Evolutionary conservation across 2,329 filamentous ascomycete species (phyloP), one percentile per base, ranked within the genome.

Genomic region (Xylaria sp.): DNA sequence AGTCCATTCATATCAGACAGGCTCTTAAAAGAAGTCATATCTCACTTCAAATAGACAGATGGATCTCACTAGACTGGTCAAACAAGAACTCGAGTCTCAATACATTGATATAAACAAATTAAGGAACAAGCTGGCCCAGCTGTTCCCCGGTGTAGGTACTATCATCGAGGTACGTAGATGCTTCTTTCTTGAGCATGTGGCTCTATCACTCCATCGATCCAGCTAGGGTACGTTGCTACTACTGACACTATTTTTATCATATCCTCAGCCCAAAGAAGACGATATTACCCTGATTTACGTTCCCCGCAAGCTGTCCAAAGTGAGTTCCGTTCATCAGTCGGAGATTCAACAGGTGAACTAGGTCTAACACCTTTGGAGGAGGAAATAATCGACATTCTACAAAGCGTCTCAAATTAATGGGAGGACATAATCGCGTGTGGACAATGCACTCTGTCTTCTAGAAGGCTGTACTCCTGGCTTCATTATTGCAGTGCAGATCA

Each of bases 91-190:
- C 11, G 6, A 44, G 20, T 44, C 42, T 22, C 42, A 44, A 11
- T 44, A 44, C n/a, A 44, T 44, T 13, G 42, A 44, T 10, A 20
- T 22, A 44, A 11, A 20, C n/a, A 44, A 44, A 44, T 44, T 44
- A 13, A 44, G 22, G 42, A n/a, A n/a, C 42, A 44, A 44, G 20
- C n/a, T 44, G 15, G 42, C 42, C 9, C n/a, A 44, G 42, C n/a
- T 44, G 3, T 44, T 44, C 5, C 42, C 42, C 42, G 42, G 42
- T 11, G n/a, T 44, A 22, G 42, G 42, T 22, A 44, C 42, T 9
- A 44, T 44, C 42, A 44, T 44, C 42, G 42, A 44, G 42, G 42
- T 44, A 44, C 42, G 42, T 44, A 4, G n/a, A n/a, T 44, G 42
- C 42, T 9, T 2, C 5, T 44, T 2, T 44, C n/a, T 22, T 22